phyloP scores from a whole-genome alignment of 2,329 filamentous ascomycete genomes.

The Rutstroemia sp. region DNA sequence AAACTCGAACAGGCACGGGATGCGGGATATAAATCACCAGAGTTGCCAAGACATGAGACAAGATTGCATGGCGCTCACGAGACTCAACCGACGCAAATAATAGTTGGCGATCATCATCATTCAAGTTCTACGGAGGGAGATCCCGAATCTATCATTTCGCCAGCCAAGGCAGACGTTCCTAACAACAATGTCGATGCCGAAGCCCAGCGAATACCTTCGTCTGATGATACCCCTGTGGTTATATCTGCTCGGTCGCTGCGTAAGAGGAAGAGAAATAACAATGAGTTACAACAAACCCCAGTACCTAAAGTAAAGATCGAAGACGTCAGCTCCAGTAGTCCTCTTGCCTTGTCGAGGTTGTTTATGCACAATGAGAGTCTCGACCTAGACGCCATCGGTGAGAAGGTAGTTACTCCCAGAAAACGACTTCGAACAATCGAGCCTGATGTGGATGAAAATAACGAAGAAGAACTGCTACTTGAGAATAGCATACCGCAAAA shows the following conservation, averaged over 20 bases:
- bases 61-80: not conserved
- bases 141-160: conserved; percentile 8
- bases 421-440: conserved; percentile 19
- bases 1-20: not conserved
- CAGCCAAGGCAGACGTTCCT: not conserved
- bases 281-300: conserved; percentile 6
- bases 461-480: not conserved
- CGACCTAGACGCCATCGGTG: conserved; percentile 31
- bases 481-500: not conserved
- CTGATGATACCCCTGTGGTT: conserved; percentile 20
- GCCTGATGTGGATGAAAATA: not conserved
- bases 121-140: conserved; percentile 24
- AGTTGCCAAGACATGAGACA: not conserved
- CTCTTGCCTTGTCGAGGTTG: conserved; percentile 16
- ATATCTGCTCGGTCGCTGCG: conserved; percentile 20
- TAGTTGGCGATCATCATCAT: conserved; percentile 13
- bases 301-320: conserved; percentile 25
- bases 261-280: conserved; percentile 21
- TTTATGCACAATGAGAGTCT: conserved; percentile 25
- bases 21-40: not conserved
- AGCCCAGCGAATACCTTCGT: conserved; percentile 1
- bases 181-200: not conserved
- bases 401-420: conserved; percentile 29
- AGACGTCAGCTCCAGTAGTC: conserved; percentile 22
- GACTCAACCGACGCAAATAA: conserved; percentile 12